phyloP scores from a whole-genome alignment of 805 yeast species.

The Yamadazyma kitorensis region DNA sequence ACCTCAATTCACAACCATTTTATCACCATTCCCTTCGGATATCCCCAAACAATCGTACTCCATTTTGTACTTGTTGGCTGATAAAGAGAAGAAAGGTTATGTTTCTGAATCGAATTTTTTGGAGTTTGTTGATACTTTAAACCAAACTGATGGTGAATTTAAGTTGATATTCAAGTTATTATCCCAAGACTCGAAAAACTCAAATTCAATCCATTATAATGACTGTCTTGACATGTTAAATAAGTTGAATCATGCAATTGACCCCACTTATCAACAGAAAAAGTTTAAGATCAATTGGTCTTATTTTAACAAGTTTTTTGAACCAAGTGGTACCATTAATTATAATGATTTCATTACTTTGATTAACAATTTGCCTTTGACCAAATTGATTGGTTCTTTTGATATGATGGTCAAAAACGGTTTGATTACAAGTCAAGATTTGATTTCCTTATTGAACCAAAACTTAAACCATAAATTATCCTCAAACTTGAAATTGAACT shows the following conservation, averaged over 20 bases:
- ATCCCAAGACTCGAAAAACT: slow-evolving; percentile 5
- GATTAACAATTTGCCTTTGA: slow-evolving; percentile 42
- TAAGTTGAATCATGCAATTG: slow-evolving; percentile 38
- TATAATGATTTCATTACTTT: slow-evolving; percentile 39
- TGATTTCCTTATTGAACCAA: slow-evolving; percentile 30
- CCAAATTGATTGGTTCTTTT: slow-evolving; percentile 43
- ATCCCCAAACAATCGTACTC: slow-evolving; percentile 36
- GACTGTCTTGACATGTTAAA: slow-evolving; percentile 35
- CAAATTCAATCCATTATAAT: slow-evolving; percentile 19
- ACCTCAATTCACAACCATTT: slow-evolving; percentile 34
- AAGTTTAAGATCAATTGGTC: slow-evolving; percentile 42
- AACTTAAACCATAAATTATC: slow-evolving; percentile 43
- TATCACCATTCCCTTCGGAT: slow-evolving; percentile 42
- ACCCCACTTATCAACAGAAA: slow-evolving; percentile 40
- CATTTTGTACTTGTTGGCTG: slow-evolving; percentile 78
- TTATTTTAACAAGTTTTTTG: slow-evolving; percentile 38
- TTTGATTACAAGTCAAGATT: slow-evolving; percentile 27
- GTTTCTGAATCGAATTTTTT: slow-evolving; percentile 71
- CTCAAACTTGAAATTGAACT: slow-evolving; percentile 32
- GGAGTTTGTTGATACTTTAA: slow-evolving; percentile 56
- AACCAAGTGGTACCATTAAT: slow-evolving; percentile 36
- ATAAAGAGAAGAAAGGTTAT: slow-evolving; percentile 65
- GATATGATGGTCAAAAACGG: slow-evolving; percentile 35
- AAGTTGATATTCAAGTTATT: slow-evolving; percentile 24
- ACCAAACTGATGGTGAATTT: slow-evolving; percentile 28